Evolutionary conservation across 2,329 filamentous ascomycete genomes (phyloP), one percentile per base, ranked within the genome.

Genomic region (Clonostachys rosea): DNA sequence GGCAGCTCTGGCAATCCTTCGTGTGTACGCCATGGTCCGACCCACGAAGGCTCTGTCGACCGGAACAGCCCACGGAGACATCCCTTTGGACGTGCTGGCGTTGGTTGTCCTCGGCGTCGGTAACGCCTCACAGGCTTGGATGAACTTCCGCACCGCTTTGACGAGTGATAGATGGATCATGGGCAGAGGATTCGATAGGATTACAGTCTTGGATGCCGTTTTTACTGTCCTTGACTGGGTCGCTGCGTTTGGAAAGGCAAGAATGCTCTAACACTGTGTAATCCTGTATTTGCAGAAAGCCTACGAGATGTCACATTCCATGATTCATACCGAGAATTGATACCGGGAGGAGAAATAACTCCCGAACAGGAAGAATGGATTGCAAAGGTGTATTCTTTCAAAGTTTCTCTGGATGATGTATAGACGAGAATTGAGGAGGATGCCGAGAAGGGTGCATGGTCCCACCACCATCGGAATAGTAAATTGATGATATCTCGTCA

Each of bases 91-190:
- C 42, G 40, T 55, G 5, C 51, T 51, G 35, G 51, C 54, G 14
- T 49, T 60, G 34, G 24, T 51, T 7, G 56, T 60, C 33, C 52
- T 58, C 10, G 54, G 56, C 1, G 17, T 55, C 7, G 58, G 50
- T 10, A 60, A 60, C 48, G 52, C 50, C 41, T 59, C 56, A 12
- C 58, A 59, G 54, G 56, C 55, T 10, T 46, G 50, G 39, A 47
- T 56, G 33, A 59, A 60, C 45, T 59, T 60, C 40, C 37, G 42
- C 5, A 41, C 46, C 20, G 52, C 46, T 14, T 42, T 49, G 8
- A 33, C 41, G 14, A 47, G 35, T 4, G 51, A 55, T 14, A 46
- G 58, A 13, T 60, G 54, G 56, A 57, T 59, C 40, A 58, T 59
- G 54, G 58, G 56, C 40, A 60, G 50, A 39, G 57, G 57, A 7